phyloP scores from a whole-genome alignment of 352 stramenopile genomes.

The Elongisporangium senticosum region DNA sequence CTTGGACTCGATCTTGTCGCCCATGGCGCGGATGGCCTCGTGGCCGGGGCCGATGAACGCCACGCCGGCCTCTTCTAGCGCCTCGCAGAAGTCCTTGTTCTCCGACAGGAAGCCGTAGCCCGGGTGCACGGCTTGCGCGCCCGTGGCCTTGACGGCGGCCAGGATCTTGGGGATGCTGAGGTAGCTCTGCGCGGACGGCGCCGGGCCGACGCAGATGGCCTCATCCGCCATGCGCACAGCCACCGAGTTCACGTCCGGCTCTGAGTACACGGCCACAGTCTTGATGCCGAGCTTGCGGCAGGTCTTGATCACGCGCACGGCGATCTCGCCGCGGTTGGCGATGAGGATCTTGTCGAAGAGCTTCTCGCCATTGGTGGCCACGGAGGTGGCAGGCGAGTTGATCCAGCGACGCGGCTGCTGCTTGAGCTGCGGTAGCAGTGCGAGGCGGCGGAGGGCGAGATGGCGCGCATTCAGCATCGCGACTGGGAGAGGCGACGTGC shows the following conservation, averaged over 20 bases:
- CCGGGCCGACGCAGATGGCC: constrained; percentile 56
- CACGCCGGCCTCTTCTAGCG: constrained; percentile 68
- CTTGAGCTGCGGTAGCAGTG: no score
- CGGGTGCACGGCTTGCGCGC: constrained; percentile 91
- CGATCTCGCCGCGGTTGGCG: constrained; percentile 93
- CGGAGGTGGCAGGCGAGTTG: background rate
- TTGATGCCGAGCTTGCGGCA: constrained; percentile 87
- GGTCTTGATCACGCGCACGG: constrained; percentile 90
- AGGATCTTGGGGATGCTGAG: constrained; percentile 91
- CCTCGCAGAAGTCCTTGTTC: constrained; percentile 89
- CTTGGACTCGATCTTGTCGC: constrained; percentile 95
- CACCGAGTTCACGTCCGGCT: constrained; percentile 82
- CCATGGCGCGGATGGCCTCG: constrained; percentile 88
- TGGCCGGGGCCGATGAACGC: constrained; percentile 87
- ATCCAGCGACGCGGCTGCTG: background rate
- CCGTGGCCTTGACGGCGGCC: constrained; percentile 77
- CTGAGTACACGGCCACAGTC: constrained; percentile 93
- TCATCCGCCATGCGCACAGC: constrained; percentile 87
- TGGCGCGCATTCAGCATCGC: no score
- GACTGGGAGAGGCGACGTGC: no score
- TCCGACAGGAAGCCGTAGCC: constrained; percentile 95
- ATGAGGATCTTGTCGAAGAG: constrained; percentile 91
- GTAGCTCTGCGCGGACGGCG: constrained; percentile 84
- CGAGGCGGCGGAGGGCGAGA: background rate
- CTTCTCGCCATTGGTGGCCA: constrained; percentile 29